A percentile compares a stretch with the other conserved stretches of the same genome.
phyloP scores from a whole-genome alignment of 176 grass and related monocot species.

The Avena atlantica region DNA sequence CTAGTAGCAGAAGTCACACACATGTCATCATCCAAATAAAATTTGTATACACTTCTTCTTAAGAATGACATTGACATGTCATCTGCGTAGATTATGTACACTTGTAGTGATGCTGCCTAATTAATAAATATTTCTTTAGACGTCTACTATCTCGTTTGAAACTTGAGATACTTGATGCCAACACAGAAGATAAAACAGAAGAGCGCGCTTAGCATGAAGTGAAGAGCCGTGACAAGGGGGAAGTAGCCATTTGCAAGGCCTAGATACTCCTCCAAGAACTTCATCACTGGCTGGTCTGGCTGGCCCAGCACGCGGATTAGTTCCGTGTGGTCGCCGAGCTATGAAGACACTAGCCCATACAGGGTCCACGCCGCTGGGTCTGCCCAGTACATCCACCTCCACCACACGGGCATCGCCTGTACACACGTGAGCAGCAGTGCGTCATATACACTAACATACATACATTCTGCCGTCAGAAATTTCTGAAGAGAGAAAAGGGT shows the following conservation, averaged over 20 bases:
- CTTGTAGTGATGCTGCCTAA: neutral
- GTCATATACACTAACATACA: neutral
- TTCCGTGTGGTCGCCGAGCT: slow-evolving; percentile 47
- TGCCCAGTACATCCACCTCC: slow-evolving; percentile 63
- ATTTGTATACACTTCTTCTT: neutral
- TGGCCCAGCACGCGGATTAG: slow-evolving; percentile 42
- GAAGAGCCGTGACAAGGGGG: slow-evolving; percentile 34
- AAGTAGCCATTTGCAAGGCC: slow-evolving; percentile 49
- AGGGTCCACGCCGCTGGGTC: slow-evolving; percentile 59
- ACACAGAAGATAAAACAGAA: slow-evolving; percentile 1
- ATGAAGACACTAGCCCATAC: slow-evolving; percentile 61
- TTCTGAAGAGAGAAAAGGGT: neutral
- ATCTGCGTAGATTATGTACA: neutral
- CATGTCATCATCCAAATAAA: neutral
- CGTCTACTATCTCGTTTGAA: neutral
- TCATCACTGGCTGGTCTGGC: slow-evolving; percentile 40
- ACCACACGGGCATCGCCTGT: slow-evolving; percentile 42
- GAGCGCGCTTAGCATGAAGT: neutral
- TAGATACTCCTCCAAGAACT: slow-evolving; percentile 55
- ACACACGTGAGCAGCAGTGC: neutral
- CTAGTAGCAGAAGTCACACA: neutral
- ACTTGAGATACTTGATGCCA: neutral
- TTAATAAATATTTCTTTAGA: neutral
- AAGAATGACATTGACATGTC: neutral
- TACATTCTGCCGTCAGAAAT: neutral